Evolutionary conservation across 2,329 filamentous ascomycete genomes (phyloP).

Genomic region (Ophiostoma australiae): DNA sequence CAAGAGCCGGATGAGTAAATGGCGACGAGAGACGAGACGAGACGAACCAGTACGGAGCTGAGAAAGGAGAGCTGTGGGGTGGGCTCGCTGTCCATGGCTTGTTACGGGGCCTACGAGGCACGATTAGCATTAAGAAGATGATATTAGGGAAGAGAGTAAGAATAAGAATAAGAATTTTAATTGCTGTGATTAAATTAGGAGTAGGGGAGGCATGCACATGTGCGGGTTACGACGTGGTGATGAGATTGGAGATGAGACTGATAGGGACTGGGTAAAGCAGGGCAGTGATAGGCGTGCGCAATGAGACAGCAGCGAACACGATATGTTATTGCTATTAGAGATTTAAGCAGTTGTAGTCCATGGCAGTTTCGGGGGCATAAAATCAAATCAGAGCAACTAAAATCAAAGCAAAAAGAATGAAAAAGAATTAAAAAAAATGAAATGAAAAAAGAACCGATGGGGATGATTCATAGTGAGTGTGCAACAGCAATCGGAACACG

Average conservation of each 20-base stretch:
- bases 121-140: neutral
- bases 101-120: neutral
- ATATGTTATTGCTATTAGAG: neutral
- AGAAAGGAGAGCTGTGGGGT: neutral
- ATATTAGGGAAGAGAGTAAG: neutral
- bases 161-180: conserved; percentile 10
- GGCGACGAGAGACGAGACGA: no score
- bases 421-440: neutral
- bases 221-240: neutral
- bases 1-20: conserved; percentile 11
- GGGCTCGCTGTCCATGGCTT: neutral
- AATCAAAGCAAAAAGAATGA: neutral
- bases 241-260: neutral
- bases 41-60: neutral
- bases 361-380: neutral
- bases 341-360: no score
- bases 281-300: neutral
- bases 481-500: no score
- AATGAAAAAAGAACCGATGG: no score
- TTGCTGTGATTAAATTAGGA: neutral
- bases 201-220: neutral
- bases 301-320: neutral
- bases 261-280: neutral
- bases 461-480: no score
- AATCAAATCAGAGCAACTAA: no score